phyloP scores from a whole-genome alignment of 345 rosid genomes.

The Salix suchowensis region DNA sequence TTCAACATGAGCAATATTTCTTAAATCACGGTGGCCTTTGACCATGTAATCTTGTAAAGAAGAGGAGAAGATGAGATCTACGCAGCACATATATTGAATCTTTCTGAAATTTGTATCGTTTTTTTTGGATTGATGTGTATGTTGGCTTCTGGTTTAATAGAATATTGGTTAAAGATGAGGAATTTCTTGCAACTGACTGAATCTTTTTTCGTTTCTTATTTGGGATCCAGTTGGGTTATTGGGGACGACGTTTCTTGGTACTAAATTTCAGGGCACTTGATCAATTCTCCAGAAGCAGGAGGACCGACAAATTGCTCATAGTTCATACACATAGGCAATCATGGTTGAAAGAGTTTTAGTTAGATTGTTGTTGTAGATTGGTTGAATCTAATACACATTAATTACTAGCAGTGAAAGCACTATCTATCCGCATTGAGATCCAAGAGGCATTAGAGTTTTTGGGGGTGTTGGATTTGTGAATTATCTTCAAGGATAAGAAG shows the following conservation, averaged over 20 bases:
- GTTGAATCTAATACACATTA: neutral
- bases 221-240: neutral
- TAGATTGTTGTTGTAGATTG: neutral
- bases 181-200: neutral
- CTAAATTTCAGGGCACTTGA: neutral
- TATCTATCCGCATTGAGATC: constrained; percentile 5
- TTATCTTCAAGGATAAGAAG: neutral
- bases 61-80: neutral
- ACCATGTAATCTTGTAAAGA: neutral
- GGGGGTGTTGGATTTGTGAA: neutral
- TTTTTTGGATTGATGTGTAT: neutral
- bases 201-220: neutral
- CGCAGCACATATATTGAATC: neutral
- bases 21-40: neutral
- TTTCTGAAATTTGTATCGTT: neutral
- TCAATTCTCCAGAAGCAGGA: neutral
- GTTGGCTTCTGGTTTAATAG: neutral
- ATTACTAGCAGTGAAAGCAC: neutral
- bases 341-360: neutral
- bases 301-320: neutral
- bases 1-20: too few relatives aligned
- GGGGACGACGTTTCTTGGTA: neutral
- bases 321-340: neutral
- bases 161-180: neutral
- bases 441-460: neutral